These are phyloP conservation scores for Rhizopus arrhizus DNA, from an alignment of 371 early-diverging fungal species.

Conservation along the genomic window DNA sequence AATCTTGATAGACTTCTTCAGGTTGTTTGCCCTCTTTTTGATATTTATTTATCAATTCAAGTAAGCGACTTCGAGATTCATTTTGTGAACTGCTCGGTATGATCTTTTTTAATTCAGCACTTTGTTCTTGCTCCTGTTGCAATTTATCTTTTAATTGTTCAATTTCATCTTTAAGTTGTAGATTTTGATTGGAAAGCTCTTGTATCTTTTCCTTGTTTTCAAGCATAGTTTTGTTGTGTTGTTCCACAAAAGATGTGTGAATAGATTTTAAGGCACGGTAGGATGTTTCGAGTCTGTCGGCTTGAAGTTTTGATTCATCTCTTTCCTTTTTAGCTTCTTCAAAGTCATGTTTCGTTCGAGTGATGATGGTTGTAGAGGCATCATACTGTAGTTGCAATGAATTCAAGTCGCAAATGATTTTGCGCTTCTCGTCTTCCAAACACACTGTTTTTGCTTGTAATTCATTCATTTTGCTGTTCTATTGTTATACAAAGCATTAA, in stretches of 20 bases:
- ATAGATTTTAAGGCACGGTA: not conserved
- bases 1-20: conserved; percentile 21
- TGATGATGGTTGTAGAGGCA: not conserved
- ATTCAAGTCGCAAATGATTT: not conserved
- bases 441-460: too few species aligned
- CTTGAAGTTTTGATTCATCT: not conserved
- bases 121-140: conserved; percentile 10
- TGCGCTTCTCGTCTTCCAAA: not conserved
- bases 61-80: conserved; percentile 2
- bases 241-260: not conserved
- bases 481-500: too few species aligned
- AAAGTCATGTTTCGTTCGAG: not conserved
- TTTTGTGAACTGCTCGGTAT: not conserved
- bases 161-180: conserved; percentile 1
- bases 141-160: conserved; percentile 5
- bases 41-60: conserved; percentile 15
- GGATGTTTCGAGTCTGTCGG: not conserved
- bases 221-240: not conserved
- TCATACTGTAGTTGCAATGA: not conserved
- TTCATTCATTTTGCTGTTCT: too few species aligned
- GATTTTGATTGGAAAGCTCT: not conserved
- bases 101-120: conserved; percentile 3
- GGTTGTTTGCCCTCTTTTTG: conserved; percentile 8
- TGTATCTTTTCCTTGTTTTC: not conserved
- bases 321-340: not conserved